phyloP scores from a whole-genome alignment of 306 rosid species.

The Trifolium fragiferum region DNA sequence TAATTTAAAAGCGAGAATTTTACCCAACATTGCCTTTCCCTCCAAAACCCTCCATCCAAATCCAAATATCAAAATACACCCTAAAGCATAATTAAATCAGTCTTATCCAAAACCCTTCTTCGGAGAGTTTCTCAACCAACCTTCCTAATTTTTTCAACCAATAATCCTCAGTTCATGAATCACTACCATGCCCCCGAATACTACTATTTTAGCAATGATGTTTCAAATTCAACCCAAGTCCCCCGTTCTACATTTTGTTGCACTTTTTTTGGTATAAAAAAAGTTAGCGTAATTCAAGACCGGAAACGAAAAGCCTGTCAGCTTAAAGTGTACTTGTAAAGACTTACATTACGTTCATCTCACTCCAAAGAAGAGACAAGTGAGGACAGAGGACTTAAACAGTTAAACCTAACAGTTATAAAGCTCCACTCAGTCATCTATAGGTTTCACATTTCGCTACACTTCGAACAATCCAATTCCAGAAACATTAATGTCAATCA shows the following conservation, averaged over 20 bases:
- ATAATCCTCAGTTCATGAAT: constrained; percentile 33
- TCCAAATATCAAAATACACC: too few relatives aligned
- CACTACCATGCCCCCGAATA: not conserved
- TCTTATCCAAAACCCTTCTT: constrained; percentile 31
- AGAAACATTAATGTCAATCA: not conserved
- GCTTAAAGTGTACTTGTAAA: not conserved
- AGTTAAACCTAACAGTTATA: not conserved
- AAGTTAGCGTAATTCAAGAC: not conserved
- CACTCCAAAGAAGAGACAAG: not conserved
- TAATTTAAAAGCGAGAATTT: not conserved
- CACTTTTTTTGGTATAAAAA: not conserved
- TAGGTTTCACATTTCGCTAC: constrained; percentile 4
- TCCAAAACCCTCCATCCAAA: constrained; percentile 21
- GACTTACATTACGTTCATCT: not conserved
- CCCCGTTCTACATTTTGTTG: constrained; percentile 21
- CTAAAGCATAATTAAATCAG: constrained; percentile 8
- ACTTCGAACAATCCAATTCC: constrained; percentile 8
- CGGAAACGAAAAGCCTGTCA: not conserved
- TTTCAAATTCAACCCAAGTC: constrained; percentile 8
- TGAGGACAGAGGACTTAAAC: not conserved
- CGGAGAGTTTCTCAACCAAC: not conserved
- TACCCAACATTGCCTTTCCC: constrained; percentile 2
- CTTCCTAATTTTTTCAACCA: constrained; percentile 31
- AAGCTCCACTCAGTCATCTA: not conserved
- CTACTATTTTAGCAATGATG: not conserved